phyloP scores from a whole-genome alignment of 1,284 basidiomycete species.

The Volvariella volvacea region DNA sequence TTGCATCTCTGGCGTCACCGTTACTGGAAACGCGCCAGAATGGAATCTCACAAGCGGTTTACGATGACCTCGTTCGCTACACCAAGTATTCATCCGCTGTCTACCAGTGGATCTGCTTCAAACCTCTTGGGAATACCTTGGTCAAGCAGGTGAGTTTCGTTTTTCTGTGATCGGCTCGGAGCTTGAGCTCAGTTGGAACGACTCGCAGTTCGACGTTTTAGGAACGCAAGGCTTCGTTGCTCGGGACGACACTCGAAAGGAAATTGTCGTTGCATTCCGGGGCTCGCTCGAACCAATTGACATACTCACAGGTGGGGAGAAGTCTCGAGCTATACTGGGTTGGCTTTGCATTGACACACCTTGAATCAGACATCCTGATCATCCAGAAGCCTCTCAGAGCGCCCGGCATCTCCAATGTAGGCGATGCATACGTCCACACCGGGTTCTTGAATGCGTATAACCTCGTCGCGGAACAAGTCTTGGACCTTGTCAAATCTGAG shows the following conservation, averaged over 20 bases:
- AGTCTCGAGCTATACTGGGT: neutral
- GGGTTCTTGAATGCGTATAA: slow-evolving; percentile 37
- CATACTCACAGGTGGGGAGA: slow-evolving; percentile 24
- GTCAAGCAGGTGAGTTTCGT: slow-evolving; percentile 15
- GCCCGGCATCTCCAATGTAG: slow-evolving; percentile 22
- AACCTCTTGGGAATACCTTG: slow-evolving; percentile 16
- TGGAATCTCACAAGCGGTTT: slow-evolving; percentile 19
- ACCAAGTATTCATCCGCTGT: slow-evolving; percentile 24
- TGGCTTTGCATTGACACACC: too few species aligned
- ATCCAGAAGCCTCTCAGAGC: slow-evolving; percentile 25
- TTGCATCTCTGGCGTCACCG: slow-evolving; percentile 5
- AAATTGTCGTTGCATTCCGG: slow-evolving; percentile 36
- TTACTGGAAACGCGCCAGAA: slow-evolving; percentile 7
- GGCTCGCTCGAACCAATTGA: slow-evolving; percentile 24
- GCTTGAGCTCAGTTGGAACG: too few species aligned
- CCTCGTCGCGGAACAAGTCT: slow-evolving; percentile 12
- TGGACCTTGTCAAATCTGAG: slow-evolving; percentile 5
- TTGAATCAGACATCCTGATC: slow-evolving; percentile 24
- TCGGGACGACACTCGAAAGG: slow-evolving; percentile 33
- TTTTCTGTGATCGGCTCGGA: too few species aligned
- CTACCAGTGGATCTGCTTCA: slow-evolving; percentile 9
- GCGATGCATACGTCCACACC: slow-evolving; percentile 22
- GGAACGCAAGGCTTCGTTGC: slow-evolving; percentile 35
- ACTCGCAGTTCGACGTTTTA: slow-evolving; percentile 29
- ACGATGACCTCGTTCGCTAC: slow-evolving; percentile 31